phyloP scores from a whole-genome alignment of 225 moss, liverwort and hornwort species.

The Anthoceros angustus region DNA sequence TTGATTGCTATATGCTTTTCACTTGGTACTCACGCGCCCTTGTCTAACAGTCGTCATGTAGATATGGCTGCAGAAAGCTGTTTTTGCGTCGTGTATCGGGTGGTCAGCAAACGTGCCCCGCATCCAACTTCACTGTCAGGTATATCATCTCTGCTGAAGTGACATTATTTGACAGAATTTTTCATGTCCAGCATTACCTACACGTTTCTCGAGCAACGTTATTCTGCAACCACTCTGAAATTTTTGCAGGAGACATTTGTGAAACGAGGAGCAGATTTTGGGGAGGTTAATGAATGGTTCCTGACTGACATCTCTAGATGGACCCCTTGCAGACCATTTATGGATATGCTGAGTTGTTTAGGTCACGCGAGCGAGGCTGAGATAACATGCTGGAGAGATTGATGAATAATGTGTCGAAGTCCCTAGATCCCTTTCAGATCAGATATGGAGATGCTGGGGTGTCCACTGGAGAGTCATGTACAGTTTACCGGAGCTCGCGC shows the following conservation, averaged over 20 bases:
- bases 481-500: slow-evolving; percentile 48
- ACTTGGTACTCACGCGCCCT: too few relatives aligned
- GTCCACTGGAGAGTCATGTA: slow-evolving; percentile 54
- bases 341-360: too few relatives aligned
- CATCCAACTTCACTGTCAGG: neutral
- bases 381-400: slow-evolving; percentile 56
- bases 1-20: too few relatives aligned
- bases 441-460: slow-evolving; percentile 11
- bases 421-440: neutral
- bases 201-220: too few relatives aligned
- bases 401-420: slow-evolving; percentile 62
- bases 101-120: neutral
- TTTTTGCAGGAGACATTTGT: too few relatives aligned
- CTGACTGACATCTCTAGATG: too few relatives aligned
- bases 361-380: slow-evolving; percentile 29
- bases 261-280: too few relatives aligned
- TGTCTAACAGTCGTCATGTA: too few relatives aligned
- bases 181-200: neutral
- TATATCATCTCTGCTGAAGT: neutral
- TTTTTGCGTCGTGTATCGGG: neutral
- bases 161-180: neutral
- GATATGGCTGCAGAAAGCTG: neutral
- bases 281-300: too few relatives aligned
- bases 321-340: too few relatives aligned
- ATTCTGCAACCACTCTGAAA: too few relatives aligned